Base-by-base conservation (phyloP, 176 grass and related monocot species). In the Alloteropsis semialata region DNA sequence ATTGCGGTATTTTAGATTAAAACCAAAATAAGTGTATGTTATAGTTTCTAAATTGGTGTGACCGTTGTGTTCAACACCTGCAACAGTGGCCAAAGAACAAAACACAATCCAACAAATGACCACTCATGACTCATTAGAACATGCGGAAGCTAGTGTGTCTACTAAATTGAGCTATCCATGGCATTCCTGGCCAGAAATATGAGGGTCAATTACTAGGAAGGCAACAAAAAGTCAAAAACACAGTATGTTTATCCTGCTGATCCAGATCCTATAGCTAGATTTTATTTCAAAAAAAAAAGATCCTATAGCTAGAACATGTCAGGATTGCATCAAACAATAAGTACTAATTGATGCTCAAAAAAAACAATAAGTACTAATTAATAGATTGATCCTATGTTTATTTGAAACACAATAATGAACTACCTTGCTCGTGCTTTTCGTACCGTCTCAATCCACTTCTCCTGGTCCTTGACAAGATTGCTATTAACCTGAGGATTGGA, bases 381-480 rank as follows among this genome's bases (percentile, higher is more conserved):
- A 73, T 30, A 71, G 17, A 45, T 58, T 21, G 6, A 44, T 56
- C 28, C 62, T 55, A 21, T 77, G 16, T 63, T 78, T 38, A 57
- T 71, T 84, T 29, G 42, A 45, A 76, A 54, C 15, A 70, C 0
- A 82, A 28, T 19, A 88, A 74, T 27, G 25, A 73, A 17, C 29
- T 90, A 95, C 93, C 89, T 95, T 81, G 88, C 88, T 90, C 90
- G 87, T 24, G 81, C 58, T 71, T 93, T 89, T 12, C 70, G 66
- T 75, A 98, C 65, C 38, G 70, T 93, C 77, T 85, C 87, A 81
- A 82, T 82, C 89, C 91, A 92, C 89, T 88, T 95, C 72, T 93
- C 85, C 77, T 87, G 87, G 65, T 98, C 85, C 78, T 91, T 94
- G 11, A 90, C 75, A 90, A 98, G 91, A 81, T 91, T 96, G 21